Evolutionary conservation across 192 early-diverging fungal species (phyloP).

Genomic region (Irineochytrium annulatum): DNA sequence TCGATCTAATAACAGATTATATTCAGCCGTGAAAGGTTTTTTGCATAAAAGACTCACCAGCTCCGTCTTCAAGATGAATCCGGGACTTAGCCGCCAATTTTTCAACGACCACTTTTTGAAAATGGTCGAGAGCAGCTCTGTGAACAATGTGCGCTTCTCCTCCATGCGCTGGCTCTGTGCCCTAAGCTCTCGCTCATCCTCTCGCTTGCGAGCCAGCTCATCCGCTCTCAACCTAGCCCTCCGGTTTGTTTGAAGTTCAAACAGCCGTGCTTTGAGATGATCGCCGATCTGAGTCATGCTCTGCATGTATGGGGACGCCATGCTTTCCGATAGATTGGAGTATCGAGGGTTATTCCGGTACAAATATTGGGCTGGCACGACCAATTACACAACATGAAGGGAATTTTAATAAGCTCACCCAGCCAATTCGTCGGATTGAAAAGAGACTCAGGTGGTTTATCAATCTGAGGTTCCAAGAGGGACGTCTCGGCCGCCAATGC

Average conservation of each 20-base stretch:
- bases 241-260: constrained; percentile 37
- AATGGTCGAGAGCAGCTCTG: constrained; percentile 36
- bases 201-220: constrained; percentile 34
- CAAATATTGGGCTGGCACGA: constrained; percentile 56
- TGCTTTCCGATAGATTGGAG: constrained; percentile 32
- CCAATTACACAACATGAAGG: no score
- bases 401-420: constrained; percentile 31
- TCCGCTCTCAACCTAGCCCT: constrained; percentile 36
- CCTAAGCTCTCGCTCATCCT: constrained; percentile 30
- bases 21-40: neutral
- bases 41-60: constrained; percentile 26
- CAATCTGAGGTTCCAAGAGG: constrained; percentile 18
- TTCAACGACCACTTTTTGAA: constrained; percentile 41
- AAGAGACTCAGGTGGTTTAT: constrained; percentile 25
- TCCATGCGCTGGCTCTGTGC: constrained; percentile 29
- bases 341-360: constrained; percentile 56
- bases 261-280: constrained; percentile 37
- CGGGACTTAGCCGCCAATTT: constrained; percentile 34
- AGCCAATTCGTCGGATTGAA: constrained; percentile 57
- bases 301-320: constrained; percentile 34
- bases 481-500: neutral
- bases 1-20: no score
- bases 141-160: constrained; percentile 31
- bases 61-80: constrained; percentile 32
- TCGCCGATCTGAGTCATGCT: constrained; percentile 27